Conservation (phyloP, 495 filamentous ascomycete genomes). For the Bacidia rubella region DNA sequence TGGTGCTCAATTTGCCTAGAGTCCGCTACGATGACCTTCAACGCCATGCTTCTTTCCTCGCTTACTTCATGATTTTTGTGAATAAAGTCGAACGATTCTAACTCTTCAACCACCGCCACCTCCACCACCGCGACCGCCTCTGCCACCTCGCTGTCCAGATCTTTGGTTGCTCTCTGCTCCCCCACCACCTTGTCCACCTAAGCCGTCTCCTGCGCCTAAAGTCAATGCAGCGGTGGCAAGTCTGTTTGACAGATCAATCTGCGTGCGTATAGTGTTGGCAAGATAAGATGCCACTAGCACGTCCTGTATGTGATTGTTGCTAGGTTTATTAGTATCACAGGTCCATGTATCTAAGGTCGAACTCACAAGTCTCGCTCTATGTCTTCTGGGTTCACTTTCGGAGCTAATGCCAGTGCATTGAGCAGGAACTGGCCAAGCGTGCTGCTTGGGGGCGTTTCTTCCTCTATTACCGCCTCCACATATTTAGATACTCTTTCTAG, state of each 20-base stretch:
- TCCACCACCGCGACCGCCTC: slow-evolving; percentile 21
- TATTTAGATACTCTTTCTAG: slow-evolving; percentile 82
- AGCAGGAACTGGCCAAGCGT: slow-evolving; percentile 90
- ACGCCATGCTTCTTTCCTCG: neutral
- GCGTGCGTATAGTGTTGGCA: slow-evolving; percentile 95
- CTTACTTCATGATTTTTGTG: neutral
- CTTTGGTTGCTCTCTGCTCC: slow-evolving; percentile 28
- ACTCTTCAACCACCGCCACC: slow-evolving; percentile 1
- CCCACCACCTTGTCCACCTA: slow-evolving; percentile 19
- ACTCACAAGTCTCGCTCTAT: slow-evolving; percentile 88
- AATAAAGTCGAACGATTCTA: neutral
- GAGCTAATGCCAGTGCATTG: slow-evolving; percentile 78
- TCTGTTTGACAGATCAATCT: slow-evolving; percentile 93
- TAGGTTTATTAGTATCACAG: slow-evolving; percentile 15
- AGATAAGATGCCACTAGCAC: slow-evolving; percentile 93
- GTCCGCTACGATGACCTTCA: no score
- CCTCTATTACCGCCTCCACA: slow-evolving; percentile 67
- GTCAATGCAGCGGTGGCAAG: slow-evolving; percentile 74
- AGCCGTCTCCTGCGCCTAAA: slow-evolving; percentile 38
- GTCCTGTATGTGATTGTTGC: slow-evolving; percentile 98
- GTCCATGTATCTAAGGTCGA: neutral
- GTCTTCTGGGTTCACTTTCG: slow-evolving; percentile 78
- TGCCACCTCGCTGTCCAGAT: slow-evolving; percentile 35
- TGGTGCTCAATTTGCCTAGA: no score
- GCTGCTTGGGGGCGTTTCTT: slow-evolving; percentile 56